Evolutionary conservation across 768 basidiomycete species (phyloP), one percentile per base, ranked within the genome.

Genomic region (Hydnomerulius pinastri): DNA sequence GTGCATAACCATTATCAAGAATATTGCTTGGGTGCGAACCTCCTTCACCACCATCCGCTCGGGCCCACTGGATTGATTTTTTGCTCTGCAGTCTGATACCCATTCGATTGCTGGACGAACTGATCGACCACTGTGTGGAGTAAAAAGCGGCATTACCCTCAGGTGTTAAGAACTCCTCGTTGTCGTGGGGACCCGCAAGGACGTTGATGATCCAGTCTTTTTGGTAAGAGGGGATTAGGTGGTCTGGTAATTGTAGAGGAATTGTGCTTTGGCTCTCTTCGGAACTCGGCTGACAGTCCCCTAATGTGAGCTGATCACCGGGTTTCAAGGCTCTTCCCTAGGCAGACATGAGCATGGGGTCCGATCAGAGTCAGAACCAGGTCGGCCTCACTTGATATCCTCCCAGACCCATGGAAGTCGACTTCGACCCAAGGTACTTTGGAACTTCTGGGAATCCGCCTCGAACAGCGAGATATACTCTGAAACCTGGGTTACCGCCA

Each of bases 21-120:
- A 86, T 82, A 53, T 87, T 87, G 33, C 79, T 80, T 0, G 85
- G 84, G 57, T 87, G 86, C 13, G 80, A 78, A 0, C 85, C 86
- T 2, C 85, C 86, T 52, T 86, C 78, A 0, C 85, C 85, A 11
- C 86, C 85, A 36, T 71, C 78, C 5, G 51, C 49, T 29, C 84
- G 71, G 0, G 82, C 76, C 81, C 83, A 87, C 6, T 64, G 53
- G 33, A 86, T 75, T 28, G 70, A 74, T 4, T 65, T 60, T 63
- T 61, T 25, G 17, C 59, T 57, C 36, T 83, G 75, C 2, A 89
- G 71, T 4, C 86, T 77, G 39, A 86, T 79, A 3, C 86, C 86
- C 60, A 82, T 78, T 18, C 85, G 73, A 54, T 85, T 86, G 55
- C 81, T 82, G 1, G 81, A 77, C 1, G 77, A 61, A 50, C 80